A percentile compares a stretch with the other conserved stretches of the same genome.
Conservation (phyloP, 768 basidiomycete species). For the Boletellus emodensis region DNA sequence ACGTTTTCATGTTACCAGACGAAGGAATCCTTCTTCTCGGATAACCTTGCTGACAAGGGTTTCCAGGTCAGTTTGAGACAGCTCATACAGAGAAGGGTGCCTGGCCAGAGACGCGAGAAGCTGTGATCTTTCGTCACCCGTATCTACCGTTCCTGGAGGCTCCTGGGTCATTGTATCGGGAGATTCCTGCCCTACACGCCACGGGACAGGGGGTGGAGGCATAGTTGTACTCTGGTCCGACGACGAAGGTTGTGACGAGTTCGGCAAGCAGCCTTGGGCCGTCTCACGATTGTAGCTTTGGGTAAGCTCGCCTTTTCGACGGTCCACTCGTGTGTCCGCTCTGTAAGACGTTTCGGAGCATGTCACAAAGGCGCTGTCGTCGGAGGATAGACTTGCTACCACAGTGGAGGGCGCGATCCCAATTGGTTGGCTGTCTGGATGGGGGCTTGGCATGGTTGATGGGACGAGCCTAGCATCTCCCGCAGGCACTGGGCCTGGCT, state of each 20-base stretch:
- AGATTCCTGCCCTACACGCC: slow-evolving; percentile 6
- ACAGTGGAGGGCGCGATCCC: slow-evolving; percentile 6
- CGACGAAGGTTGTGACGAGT: slow-evolving; percentile 31
- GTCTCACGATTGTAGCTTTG: slow-evolving; percentile 2
- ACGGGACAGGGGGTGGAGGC: slow-evolving; percentile 32
- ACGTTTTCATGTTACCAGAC: slow-evolving; percentile 50
- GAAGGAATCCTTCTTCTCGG: slow-evolving; percentile 71
- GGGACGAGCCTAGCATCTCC: slow-evolving; percentile 3
- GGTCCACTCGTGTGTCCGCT: slow-evolving; percentile 1
- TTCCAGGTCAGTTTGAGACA: slow-evolving; percentile 52
- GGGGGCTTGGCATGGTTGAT: neutral
- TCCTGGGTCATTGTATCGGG: slow-evolving; percentile 2
- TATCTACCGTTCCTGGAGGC: slow-evolving; percentile 4
- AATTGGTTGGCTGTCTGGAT: neutral
- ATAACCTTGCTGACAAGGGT: slow-evolving; percentile 56
- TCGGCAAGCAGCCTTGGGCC: slow-evolving; percentile 24
- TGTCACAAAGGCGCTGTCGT: slow-evolving; percentile 26
- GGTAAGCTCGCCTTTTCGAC: neutral
- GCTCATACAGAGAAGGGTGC: slow-evolving; percentile 46
- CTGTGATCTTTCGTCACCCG: slow-evolving; percentile 11
- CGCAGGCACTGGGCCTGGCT: neutral
- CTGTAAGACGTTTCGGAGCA: slow-evolving; percentile 23
- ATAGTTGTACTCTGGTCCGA: slow-evolving; percentile 22
- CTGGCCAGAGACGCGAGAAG: slow-evolving; percentile 42
- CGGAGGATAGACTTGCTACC: slow-evolving; percentile 19